These are phyloP conservation scores for Clarireedia paspali DNA, from an alignment of 2,329 filamentous ascomycete species.

Conservation along the genomic window DNA sequence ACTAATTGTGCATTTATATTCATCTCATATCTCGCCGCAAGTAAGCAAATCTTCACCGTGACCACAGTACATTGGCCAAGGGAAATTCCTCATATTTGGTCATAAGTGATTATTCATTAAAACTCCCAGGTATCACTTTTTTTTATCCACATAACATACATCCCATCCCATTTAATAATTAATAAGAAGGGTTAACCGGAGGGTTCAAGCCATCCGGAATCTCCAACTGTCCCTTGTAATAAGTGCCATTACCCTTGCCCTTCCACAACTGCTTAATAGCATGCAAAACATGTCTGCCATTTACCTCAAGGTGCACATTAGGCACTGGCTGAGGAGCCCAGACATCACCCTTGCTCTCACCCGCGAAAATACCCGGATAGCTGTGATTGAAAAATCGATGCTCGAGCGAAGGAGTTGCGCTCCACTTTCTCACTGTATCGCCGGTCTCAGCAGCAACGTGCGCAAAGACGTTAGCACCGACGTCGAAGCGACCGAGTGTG, in stretches of 20 bases:
- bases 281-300: conserved; percentile 27
- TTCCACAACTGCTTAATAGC: conserved; percentile 25
- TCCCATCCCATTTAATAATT: not conserved
- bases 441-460: conserved; percentile 54
- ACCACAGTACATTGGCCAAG: too few relatives aligned
- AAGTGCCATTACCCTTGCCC: conserved; percentile 18
- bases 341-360: conserved; percentile 14
- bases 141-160: not conserved
- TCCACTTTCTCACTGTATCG: conserved; percentile 35
- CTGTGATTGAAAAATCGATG: conserved; percentile 37
- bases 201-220: conserved; percentile 27
- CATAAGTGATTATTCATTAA: too few relatives aligned
- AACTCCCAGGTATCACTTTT: too few relatives aligned
- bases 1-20: too few relatives aligned
- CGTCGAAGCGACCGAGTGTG: conserved; percentile 64
- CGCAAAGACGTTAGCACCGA: conserved; percentile 62
- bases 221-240: conserved; percentile 26
- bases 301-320: conserved; percentile 22
- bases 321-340: conserved; percentile 30
- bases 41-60: too few relatives aligned
- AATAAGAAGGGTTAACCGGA: conserved; percentile 11
- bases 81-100: too few relatives aligned
- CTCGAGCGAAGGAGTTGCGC: conserved; percentile 12
- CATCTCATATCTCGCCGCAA: too few relatives aligned
- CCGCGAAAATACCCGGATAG: conserved; percentile 35